Evolutionary conservation across 257 asterid species (phyloP), one percentile per base, ranked within the genome.

Genomic region (Solanum medicagineum): DNA sequence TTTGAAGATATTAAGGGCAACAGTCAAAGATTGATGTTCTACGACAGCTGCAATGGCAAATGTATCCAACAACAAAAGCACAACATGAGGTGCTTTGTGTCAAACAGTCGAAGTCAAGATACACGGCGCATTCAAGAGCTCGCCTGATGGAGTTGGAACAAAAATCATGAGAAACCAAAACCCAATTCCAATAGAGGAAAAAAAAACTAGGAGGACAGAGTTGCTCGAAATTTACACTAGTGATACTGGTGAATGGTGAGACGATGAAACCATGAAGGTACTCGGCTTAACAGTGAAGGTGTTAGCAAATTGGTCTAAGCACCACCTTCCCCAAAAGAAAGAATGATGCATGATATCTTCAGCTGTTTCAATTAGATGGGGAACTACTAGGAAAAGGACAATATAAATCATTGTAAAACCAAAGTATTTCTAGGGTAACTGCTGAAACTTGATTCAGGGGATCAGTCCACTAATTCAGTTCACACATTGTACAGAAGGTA

Each of bases 1-100:
- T 68, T 96, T 94, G 86, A 94, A 90, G 92, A 93, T 95, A 86
- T 93, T 91, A 45, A 88, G 95, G 55, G 87, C 93, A 10, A 66
- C 63, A 8, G 92, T 94, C 79, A 89, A 87, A 84, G 93, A 94
- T 45, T 90, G 86, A 92, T 66, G 44, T 71, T 56, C 73, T 71
- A 54, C 62, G 8, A 45, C 59, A 63, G 84, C 85, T 75, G 75
- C 81, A 63, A 86, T n/a, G 3, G 60, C 9, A 22, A 47, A 22
- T 49, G 62, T 1, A 75, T 49, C 22, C 44, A 75, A 49, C 12
- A 16, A 77, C 10, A 26, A 77, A 24, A 2, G 14, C 9, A 51
- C 9, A 51, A 24, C 5, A 24, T 51, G 16, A 77, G 26, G 63
- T 49, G 63, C 42, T 77, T 14, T 77, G 63, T 51, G 47, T 26